A percentile compares a stretch with the other conserved stretches of the same genome.
Conservation (phyloP, 345 rosid species). For the Euphorbia lathyris region DNA sequence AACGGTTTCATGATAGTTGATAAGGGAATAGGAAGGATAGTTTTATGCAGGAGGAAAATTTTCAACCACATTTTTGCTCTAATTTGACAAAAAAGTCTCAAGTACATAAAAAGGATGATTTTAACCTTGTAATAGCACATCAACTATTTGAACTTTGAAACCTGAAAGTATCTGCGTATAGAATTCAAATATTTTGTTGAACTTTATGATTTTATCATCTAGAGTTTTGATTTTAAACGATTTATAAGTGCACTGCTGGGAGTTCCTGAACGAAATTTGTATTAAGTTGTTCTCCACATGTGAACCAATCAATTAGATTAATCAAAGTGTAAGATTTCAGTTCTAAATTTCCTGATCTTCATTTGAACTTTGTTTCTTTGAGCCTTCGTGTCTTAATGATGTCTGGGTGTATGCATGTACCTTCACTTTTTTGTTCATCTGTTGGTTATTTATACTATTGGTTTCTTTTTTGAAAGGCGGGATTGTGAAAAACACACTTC, state of each 20-base stretch:
- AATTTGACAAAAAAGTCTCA: background rate
- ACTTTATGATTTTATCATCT: background rate
- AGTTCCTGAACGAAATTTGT: background rate
- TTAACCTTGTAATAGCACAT: background rate
- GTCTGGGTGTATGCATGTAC: background rate
- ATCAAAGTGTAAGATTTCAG: no score
- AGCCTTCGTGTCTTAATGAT: background rate
- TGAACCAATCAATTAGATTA: no score
- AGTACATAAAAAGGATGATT: background rate
- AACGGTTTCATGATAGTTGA: no score
- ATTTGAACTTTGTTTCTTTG: no score
- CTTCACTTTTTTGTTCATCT: background rate
- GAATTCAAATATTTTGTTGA: background rate
- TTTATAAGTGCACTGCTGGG: background rate
- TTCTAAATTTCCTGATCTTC: no score
- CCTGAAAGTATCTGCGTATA: background rate
- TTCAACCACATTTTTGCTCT: background rate
- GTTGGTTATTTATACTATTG: background rate
- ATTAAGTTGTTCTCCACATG: no score
- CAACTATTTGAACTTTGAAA: no score
- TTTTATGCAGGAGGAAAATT: background rate
- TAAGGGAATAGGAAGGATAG: no score
- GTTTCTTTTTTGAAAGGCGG: conserved; percentile 42
- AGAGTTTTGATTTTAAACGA: background rate
- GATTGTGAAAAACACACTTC: conserved; percentile 57